Percentiles rank a stretch among this genome's conserved stretches.
phyloP scores from a whole-genome alignment of 1,284 basidiomycete genomes.

The Cutaneotrichosporon mucoides region DNA sequence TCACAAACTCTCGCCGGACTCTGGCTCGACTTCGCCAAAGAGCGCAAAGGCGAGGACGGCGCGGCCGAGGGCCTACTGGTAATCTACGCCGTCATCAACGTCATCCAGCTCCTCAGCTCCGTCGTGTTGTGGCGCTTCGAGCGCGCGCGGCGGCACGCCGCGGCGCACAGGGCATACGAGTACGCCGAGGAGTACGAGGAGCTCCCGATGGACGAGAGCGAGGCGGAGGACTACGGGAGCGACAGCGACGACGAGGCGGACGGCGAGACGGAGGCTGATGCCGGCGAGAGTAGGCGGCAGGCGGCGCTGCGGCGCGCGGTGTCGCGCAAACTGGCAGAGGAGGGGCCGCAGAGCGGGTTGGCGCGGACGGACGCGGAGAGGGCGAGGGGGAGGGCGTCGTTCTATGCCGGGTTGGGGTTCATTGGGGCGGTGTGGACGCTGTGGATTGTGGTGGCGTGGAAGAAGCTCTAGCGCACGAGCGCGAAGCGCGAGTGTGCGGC shows the following conservation, averaged over 20 bases:
- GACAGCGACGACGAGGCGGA: constrained; percentile 6
- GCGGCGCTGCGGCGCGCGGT: not conserved
- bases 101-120: constrained; percentile 58
- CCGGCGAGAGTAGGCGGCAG: not conserved
- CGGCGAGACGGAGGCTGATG: not conserved
- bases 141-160: constrained; percentile 23
- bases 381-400: constrained; percentile 16
- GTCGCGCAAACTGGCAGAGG: constrained; percentile 5
- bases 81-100: constrained; percentile 59
- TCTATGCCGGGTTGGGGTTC: constrained; percentile 46
- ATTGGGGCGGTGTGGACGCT: constrained; percentile 62
- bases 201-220: constrained; percentile 22
- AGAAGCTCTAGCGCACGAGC: constrained; percentile 11
- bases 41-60: constrained; percentile 1
- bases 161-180: not conserved
- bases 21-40: constrained; percentile 53
- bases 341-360: constrained; percentile 16
- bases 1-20: constrained; percentile 67
- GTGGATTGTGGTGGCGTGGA: constrained; percentile 59
- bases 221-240: constrained; percentile 13
- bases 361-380: constrained; percentile 20
- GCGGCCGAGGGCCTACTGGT: constrained; percentile 56
- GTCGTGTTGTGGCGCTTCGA: constrained; percentile 52
- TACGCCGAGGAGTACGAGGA: constrained; percentile 23
- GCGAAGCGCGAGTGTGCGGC: too few species aligned